These are phyloP conservation scores for Fistulifera pelliculosa DNA, from an alignment of 108 stramenopile genomes.

Conservation along the genomic window DNA sequence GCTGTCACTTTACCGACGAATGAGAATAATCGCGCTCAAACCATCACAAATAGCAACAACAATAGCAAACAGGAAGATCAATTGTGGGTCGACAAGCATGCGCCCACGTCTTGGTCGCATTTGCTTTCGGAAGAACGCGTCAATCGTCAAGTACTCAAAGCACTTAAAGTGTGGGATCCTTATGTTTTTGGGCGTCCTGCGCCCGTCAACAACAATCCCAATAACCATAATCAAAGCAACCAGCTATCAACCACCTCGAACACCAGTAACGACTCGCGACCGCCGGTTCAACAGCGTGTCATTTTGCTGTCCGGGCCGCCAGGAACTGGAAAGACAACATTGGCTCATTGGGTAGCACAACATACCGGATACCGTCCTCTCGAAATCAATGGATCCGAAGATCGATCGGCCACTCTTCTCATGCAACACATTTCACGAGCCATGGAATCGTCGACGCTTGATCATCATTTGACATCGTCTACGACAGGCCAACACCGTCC, in stretches of 20 bases:
- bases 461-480: conserved; percentile 11
- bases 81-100: conserved; percentile 91
- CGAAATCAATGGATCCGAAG: conserved; percentile 97
- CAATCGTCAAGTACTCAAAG: conserved; percentile 88
- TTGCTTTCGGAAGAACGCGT: conserved; percentile 88
- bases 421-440: conserved; percentile 69
- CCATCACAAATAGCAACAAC: background rate
- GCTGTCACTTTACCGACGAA: background rate
- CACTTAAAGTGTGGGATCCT: conserved; percentile 87
- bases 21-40: background rate
- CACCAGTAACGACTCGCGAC: conserved; percentile 56
- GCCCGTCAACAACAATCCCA: conserved; percentile 31
- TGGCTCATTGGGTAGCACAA: conserved; percentile 86
- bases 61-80: conserved; percentile 8
- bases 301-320: conserved; percentile 88
- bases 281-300: conserved; percentile 54
- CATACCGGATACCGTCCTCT: conserved; percentile 90
- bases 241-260: background rate
- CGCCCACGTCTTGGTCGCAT: conserved; percentile 80
- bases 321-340: conserved; percentile 94
- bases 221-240: conserved; percentile 19
- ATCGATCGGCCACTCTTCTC: conserved; percentile 80
- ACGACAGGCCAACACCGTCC: conserved; percentile 51
- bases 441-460: conserved; percentile 76
- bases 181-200: conserved; percentile 86